Percentiles rank a stretch among this genome's conserved stretches.
Evolutionary conservation across 139 green algal species (phyloP).

Genomic region (Limnomonas spitsbergensis): DNA sequence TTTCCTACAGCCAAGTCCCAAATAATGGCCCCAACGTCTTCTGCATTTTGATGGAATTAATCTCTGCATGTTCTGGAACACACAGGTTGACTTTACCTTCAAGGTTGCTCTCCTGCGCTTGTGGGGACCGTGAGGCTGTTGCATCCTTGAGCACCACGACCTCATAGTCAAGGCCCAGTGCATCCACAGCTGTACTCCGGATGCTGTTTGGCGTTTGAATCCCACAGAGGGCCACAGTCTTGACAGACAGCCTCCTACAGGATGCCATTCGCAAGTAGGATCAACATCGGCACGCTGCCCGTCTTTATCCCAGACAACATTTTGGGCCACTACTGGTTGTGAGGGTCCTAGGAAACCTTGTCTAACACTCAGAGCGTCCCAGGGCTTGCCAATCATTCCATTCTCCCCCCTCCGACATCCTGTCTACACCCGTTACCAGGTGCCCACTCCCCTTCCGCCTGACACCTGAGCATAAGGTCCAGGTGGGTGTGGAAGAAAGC

Average conservation of each 20-base stretch:
- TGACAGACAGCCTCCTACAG: constrained; percentile 25
- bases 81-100: constrained; percentile 16
- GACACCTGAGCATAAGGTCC: constrained; percentile 60
- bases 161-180: constrained; percentile 63
- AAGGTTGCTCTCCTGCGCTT: constrained; percentile 59
- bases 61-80: neutral
- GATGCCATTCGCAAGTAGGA: constrained; percentile 8
- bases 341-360: too few relatives aligned
- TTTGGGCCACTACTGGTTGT: too few relatives aligned
- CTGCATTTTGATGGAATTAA: neutral
- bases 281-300: neutral
- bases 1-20: neutral
- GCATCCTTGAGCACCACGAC: constrained; percentile 56
- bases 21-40: neutral
- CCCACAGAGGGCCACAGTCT: constrained; percentile 36
- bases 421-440: too few relatives aligned
- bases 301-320: neutral
- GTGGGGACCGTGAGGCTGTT: constrained; percentile 49
- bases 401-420: too few relatives aligned
- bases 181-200: constrained; percentile 68
- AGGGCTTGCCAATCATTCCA: neutral
- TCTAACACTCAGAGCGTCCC: neutral
- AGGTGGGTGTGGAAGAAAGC: constrained; percentile 65
- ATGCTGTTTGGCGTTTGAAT: constrained; percentile 84
- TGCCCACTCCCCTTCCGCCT: too few relatives aligned